phyloP scores from a whole-genome alignment of 208 protist species.

The Wallacemonas sp. region DNA sequence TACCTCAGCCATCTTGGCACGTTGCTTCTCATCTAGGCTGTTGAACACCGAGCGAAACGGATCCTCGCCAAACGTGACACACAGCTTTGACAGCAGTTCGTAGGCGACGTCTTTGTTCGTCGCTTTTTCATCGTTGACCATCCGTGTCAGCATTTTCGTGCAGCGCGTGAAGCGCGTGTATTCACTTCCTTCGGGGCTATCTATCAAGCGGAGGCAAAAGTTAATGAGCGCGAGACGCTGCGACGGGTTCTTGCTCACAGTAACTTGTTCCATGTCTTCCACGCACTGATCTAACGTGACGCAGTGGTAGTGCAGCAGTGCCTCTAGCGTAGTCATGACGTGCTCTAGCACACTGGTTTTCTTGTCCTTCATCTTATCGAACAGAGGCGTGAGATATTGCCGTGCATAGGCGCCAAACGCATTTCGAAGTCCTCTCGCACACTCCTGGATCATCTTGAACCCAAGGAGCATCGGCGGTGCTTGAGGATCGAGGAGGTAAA shows the following conservation, averaged over 20 bases:
- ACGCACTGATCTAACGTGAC: constrained; percentile 81
- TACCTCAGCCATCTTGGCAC: constrained; percentile 32
- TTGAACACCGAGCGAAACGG: constrained; percentile 47
- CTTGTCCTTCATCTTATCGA: constrained; percentile 92
- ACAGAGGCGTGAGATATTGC: constrained; percentile 50
- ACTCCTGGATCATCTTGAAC: constrained; percentile 87
- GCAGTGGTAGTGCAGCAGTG: constrained; percentile 74
- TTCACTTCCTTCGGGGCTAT: constrained; percentile 42
- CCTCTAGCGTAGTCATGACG: constrained; percentile 74
- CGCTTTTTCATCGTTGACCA: constrained; percentile 85
- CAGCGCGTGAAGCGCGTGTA: constrained; percentile 46
- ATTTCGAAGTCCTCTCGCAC: constrained; percentile 55
- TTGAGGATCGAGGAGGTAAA: constrained; percentile 79
- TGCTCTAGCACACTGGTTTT: constrained; percentile 84
- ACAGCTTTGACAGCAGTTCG: constrained; percentile 58
- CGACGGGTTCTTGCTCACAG: constrained; percentile 78
- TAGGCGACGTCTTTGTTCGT: constrained; percentile 69
- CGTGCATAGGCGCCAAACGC: constrained; percentile 56
- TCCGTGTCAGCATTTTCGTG: constrained; percentile 51
- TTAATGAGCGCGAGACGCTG: constrained; percentile 67
- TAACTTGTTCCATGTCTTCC: constrained; percentile 76
- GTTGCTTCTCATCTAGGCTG: constrained; percentile 78
- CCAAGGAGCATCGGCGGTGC: constrained; percentile 83
- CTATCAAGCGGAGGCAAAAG: constrained; percentile 66
- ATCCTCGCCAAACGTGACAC: constrained; percentile 51